Percentiles rank a stretch among this genome's conserved stretches.
Evolutionary conservation across 345 rosid genomes (phyloP).

Genomic region (Rhizophora mangle): DNA sequence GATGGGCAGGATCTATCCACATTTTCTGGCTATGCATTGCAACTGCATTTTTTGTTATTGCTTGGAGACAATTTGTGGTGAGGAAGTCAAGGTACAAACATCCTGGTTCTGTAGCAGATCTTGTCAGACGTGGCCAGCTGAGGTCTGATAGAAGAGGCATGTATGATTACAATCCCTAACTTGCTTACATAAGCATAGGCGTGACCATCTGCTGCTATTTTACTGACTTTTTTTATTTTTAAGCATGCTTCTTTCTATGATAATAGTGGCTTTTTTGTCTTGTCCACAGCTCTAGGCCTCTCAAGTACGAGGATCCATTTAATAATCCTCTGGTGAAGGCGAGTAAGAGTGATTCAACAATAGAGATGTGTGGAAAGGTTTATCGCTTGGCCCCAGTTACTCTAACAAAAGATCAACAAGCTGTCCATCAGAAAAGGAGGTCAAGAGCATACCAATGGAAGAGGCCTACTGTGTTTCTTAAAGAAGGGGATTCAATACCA

Average conservation of each 20-base stretch:
- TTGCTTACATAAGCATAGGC: not conserved
- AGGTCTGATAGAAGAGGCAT: constrained; percentile 99
- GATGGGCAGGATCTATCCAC: constrained; percentile 30
- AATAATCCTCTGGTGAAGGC: constrained; percentile 83
- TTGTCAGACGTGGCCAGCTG: constrained; percentile 94
- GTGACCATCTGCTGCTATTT: not conserved
- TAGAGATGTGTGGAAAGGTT: constrained; percentile 95
- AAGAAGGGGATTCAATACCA: constrained; percentile 88
- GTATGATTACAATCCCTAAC: constrained; percentile 54
- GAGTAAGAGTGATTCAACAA: constrained; percentile 66
- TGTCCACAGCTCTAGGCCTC: constrained; percentile 60
- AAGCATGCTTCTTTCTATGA: not conserved
- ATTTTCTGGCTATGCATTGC: constrained; percentile 47
- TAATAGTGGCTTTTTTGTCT: constrained; percentile 6
- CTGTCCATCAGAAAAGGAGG: constrained; percentile 81
- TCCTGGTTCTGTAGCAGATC: constrained; percentile 85
- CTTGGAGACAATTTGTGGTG: constrained; percentile 38
- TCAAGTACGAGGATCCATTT: constrained; percentile 88
- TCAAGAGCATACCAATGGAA: constrained; percentile 98
- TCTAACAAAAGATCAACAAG: constrained; percentile 70
- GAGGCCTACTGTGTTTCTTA: constrained; percentile 77
- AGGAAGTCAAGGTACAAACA: constrained; percentile 45
- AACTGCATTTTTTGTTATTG: constrained; percentile 51
- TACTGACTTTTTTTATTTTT: not conserved
- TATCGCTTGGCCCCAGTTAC: constrained; percentile 81